Conservation (phyloP, 1,139 yeast genomes). For the Lodderomyces parapsilosis region DNA sequence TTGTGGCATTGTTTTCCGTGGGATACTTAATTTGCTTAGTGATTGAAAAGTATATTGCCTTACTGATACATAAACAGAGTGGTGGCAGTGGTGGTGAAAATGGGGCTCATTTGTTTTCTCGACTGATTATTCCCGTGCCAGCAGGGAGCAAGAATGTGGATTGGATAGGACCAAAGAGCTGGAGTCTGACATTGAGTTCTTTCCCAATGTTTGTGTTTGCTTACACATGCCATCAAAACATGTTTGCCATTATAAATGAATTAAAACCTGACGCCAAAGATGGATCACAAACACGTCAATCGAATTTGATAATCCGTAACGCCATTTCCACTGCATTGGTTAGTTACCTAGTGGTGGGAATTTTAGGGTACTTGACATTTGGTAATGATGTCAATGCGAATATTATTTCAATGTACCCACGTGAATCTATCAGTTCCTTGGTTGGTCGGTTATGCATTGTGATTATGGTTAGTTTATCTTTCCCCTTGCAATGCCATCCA, state of each 20-base stretch:
- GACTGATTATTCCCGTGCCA: slow-evolving; percentile 16
- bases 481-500: slow-evolving; percentile 77
- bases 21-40: slow-evolving; percentile 78
- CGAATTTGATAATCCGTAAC: slow-evolving; percentile 53
- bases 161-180: slow-evolving; percentile 39
- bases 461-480: slow-evolving; percentile 65
- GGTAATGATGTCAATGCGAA: slow-evolving; percentile 73
- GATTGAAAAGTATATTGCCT: slow-evolving; percentile 53
- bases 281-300: slow-evolving; percentile 52
- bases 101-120: neutral
- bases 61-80: slow-evolving; percentile 21
- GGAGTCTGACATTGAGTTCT: slow-evolving; percentile 42
- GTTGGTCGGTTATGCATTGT: slow-evolving; percentile 72
- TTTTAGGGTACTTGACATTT: slow-evolving; percentile 82
- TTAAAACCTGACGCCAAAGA: slow-evolving; percentile 24
- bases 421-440: slow-evolving; percentile 53
- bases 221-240: slow-evolving; percentile 91
- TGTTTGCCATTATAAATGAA: slow-evolving; percentile 89
- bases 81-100: neutral
- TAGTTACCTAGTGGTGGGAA: slow-evolving; percentile 68
- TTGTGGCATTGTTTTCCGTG: slow-evolving; percentile 81
- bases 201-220: slow-evolving; percentile 94
- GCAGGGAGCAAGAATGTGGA: slow-evolving; percentile 20
- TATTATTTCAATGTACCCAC: slow-evolving; percentile 69
- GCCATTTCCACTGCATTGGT: slow-evolving; percentile 63